These are phyloP conservation scores for Candida tammaniensis DNA, from an alignment of 805 yeast species.

Conservation along the genomic window DNA sequence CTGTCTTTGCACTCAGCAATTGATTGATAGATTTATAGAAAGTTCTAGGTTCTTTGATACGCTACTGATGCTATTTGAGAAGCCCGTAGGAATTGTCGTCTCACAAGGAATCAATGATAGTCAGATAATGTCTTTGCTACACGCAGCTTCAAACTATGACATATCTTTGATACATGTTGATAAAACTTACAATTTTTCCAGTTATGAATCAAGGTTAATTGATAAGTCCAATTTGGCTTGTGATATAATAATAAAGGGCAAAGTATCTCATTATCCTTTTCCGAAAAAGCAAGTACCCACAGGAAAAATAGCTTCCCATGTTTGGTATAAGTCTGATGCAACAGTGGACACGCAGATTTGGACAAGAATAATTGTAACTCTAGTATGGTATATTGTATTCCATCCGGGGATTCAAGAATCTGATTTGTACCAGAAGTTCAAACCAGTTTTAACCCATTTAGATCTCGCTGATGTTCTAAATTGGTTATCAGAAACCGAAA, in stretches of 20 bases:
- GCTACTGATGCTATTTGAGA: slow-evolving; percentile 31
- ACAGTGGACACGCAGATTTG: slow-evolving; percentile 58
- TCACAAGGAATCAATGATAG: slow-evolving; percentile 60
- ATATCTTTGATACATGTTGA: slow-evolving; percentile 54
- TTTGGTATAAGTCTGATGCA: slow-evolving; percentile 74
- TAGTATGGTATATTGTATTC: slow-evolving; percentile 34
- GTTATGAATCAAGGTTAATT: slow-evolving; percentile 73
- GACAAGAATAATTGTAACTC: slow-evolving; percentile 49
- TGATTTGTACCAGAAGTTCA: slow-evolving; percentile 23
- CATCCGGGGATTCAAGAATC: slow-evolving; percentile 35
- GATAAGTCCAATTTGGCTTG: slow-evolving; percentile 67
- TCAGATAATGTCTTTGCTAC: slow-evolving; percentile 60
- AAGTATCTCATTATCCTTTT: slow-evolving; percentile 25
- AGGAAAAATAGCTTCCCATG: slow-evolving; percentile 58
- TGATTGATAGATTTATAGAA: slow-evolving; percentile 2
- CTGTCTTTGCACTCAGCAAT: background rate
- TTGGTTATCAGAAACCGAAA: slow-evolving; percentile 36
- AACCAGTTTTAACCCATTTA: slow-evolving; percentile 24
- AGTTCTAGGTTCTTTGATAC: slow-evolving; percentile 39
- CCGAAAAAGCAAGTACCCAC: too few species aligned
- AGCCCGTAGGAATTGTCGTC: slow-evolving; percentile 43
- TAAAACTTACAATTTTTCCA: slow-evolving; percentile 48
- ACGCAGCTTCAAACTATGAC: slow-evolving; percentile 43
- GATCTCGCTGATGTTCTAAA: slow-evolving; percentile 29
- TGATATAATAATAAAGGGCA: slow-evolving; percentile 46